Conservation (phyloP, 345 rosid species). For the Citrus reticulata region DNA sequence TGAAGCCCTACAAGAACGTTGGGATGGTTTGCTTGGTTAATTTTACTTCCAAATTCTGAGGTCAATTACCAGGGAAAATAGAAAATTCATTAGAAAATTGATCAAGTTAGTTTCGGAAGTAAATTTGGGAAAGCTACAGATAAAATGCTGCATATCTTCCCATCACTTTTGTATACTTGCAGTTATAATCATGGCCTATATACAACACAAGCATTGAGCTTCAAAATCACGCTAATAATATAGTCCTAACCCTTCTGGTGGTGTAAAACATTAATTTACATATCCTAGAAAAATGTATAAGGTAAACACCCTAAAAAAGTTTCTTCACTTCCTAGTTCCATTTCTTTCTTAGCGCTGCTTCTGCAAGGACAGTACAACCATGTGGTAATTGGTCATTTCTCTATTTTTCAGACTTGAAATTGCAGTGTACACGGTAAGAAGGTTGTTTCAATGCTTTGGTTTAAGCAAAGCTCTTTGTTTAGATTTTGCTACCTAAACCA, state of each 20-base stretch:
- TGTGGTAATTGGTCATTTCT: neutral
- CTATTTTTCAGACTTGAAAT: too few relatives aligned
- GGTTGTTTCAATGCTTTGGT: neutral
- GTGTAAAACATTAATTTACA: neutral
- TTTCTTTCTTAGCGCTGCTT: neutral
- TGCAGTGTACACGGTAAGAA: neutral
- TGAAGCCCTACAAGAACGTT: conserved; percentile 55
- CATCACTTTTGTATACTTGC: neutral
- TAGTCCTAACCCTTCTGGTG: neutral
- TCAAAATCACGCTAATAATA: neutral
- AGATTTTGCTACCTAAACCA: neutral
- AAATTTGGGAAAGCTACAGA: neutral
- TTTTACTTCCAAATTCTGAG: conserved; percentile 5
- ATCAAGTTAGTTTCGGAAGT: neutral
- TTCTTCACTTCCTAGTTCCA: too few relatives aligned
- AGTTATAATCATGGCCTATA: neutral
- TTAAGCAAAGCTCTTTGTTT: neutral
- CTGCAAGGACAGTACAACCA: neutral
- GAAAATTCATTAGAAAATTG: neutral
- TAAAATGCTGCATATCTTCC: neutral
- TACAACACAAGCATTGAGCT: neutral
- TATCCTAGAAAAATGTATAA: too few relatives aligned
- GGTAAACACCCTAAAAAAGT: too few relatives aligned
- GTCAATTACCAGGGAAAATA: neutral
- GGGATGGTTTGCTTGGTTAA: conserved; percentile 60